phyloP scores from a whole-genome alignment of 495 filamentous ascomycete genomes.

The Xylaria palmicola region DNA sequence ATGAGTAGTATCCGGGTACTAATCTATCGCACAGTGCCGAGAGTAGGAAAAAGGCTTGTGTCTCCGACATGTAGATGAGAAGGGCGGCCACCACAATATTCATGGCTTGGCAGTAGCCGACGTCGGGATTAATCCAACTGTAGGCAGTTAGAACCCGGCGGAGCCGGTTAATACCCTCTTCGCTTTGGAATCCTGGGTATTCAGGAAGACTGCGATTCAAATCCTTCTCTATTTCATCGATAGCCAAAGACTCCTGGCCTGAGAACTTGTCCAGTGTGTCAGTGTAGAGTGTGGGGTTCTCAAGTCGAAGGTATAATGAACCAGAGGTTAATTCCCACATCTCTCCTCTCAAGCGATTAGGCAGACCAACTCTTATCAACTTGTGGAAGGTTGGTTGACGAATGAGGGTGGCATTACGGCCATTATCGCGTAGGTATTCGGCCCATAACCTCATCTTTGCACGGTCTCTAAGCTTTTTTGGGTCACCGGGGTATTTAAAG shows the following conservation, averaged over 20 bases:
- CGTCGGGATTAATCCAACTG: constrained; percentile 91
- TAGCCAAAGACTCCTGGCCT: constrained; percentile 84
- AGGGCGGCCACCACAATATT: constrained; percentile 97
- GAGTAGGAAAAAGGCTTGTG: constrained; percentile 92
- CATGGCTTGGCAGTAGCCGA: constrained; percentile 99
- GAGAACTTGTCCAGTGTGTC: constrained; percentile 81
- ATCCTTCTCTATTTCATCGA: constrained; percentile 99
- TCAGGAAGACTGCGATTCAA: constrained; percentile 93
- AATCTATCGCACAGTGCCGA: constrained; percentile 90
- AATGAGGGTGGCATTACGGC: constrained; percentile 85
- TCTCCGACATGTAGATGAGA: constrained; percentile 96
- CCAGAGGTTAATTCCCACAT: constrained; percentile 95
- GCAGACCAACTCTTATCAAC: constrained; percentile 89
- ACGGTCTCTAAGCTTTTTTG: constrained; percentile 88
- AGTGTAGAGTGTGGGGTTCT: constrained; percentile 76
- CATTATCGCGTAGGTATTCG: constrained; percentile 95
- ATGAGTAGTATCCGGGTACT: constrained; percentile 94
- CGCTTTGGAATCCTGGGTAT: constrained; percentile 95
- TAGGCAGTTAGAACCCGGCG: constrained; percentile 91
- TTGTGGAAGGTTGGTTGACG: constrained; percentile 98
- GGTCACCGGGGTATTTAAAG: constrained; percentile 94
- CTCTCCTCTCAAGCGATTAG: constrained; percentile 89
- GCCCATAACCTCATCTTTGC: constrained; percentile 98
- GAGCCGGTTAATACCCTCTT: constrained; percentile 89
- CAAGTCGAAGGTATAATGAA: constrained; percentile 80